These are phyloP conservation scores for Coelastrella sp. DNA, from an alignment of 139 green algal genomes.

Conservation along the genomic window DNA sequence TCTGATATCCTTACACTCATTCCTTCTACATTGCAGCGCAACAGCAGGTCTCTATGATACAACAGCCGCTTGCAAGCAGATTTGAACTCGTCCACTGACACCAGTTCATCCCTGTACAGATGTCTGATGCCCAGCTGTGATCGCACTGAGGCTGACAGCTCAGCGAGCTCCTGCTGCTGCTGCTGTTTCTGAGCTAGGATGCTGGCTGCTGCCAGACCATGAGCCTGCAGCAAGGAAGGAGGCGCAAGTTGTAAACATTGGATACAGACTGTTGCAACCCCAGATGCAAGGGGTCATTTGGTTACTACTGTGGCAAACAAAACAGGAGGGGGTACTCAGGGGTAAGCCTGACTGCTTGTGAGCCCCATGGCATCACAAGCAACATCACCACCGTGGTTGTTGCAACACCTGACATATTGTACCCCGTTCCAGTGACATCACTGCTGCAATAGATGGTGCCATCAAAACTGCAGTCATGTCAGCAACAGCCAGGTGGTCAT, in stretches of 20 bases:
- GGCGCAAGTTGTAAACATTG: too few relatives aligned
- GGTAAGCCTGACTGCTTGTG: too few relatives aligned
- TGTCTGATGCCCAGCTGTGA: slow-evolving; percentile 20
- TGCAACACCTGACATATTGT: too few relatives aligned
- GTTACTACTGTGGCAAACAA: too few relatives aligned
- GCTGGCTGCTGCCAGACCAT: neutral
- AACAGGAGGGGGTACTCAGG: too few relatives aligned
- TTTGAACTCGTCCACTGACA: neutral
- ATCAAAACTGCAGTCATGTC: neutral
- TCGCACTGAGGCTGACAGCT: slow-evolving; percentile 11
- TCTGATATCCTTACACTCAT: slow-evolving; percentile 42
- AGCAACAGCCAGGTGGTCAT: neutral
- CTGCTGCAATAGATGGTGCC: neutral
- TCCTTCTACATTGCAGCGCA: slow-evolving; percentile 28
- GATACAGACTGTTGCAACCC: neutral
- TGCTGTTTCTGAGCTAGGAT: neutral
- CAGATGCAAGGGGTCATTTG: neutral
- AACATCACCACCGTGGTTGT: too few relatives aligned
- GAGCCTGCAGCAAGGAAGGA: too few relatives aligned
- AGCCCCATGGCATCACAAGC: too few relatives aligned
- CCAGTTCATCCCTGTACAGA: slow-evolving; percentile 8
- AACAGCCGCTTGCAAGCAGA: slow-evolving; percentile 20
- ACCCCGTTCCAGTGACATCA: too few relatives aligned
- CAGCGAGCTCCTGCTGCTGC: slow-evolving; percentile 14
- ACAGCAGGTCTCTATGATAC: slow-evolving; percentile 12